Percentiles rank a stretch among this genome's conserved stretches.
These are phyloP conservation scores for Kentomonas sorsogonicus DNA, from an alignment of 208 protist genomes.

Conservation along the genomic window DNA sequence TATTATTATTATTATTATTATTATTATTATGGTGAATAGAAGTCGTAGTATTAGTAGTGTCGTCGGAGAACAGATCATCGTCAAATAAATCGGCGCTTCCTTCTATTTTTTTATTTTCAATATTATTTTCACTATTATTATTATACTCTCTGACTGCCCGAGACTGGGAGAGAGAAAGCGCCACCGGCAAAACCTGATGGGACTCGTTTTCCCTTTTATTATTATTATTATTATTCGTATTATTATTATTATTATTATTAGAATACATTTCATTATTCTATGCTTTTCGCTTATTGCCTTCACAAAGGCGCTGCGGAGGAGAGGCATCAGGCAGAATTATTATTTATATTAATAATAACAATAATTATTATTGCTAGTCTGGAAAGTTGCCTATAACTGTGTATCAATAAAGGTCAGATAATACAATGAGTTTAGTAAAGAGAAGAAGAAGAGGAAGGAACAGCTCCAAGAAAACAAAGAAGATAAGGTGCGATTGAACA, in stretches of 20 bases:
- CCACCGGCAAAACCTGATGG: not conserved
- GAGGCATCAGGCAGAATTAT: too few species aligned
- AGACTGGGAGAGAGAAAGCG: slow-evolving; percentile 2
- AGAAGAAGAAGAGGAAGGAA: not conserved
- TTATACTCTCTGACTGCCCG: not conserved
- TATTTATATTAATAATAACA: too few species aligned
- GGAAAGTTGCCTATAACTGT: not conserved
- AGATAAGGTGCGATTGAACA: slow-evolving; percentile 9
- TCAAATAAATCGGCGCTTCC: not conserved
- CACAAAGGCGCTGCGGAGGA: too few species aligned
- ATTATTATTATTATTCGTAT: too few species aligned
- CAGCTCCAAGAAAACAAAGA: slow-evolving; percentile 2
- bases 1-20: slow-evolving; percentile 19
- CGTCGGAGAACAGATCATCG: not conserved
- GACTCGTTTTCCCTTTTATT: too few species aligned
- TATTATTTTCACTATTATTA: not conserved
- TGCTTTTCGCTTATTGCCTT: too few species aligned
- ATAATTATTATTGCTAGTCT: too few species aligned
- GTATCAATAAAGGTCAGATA: not conserved
- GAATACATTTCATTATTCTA: too few species aligned
- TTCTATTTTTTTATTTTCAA: not conserved
- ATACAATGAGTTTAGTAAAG: not conserved
- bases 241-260: too few species aligned
- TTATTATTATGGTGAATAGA: slow-evolving; percentile 7
- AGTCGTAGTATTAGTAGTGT: not conserved